Base-by-base conservation (phyloP, 352 stramenopile species). In the Phytopythium boreale region DNA sequence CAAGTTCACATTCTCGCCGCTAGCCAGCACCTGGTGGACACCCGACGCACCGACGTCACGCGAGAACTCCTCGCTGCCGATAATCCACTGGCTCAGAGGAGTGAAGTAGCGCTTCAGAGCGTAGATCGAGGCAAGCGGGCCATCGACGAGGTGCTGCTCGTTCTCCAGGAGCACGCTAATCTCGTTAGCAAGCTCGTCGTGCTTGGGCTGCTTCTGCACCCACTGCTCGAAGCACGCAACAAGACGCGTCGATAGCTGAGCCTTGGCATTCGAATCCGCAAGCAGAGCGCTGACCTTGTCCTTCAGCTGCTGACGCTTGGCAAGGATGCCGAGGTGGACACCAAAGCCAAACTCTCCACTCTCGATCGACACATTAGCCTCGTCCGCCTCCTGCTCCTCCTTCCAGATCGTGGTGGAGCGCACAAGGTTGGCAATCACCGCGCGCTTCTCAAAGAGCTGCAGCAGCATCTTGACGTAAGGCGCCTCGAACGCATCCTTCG, bases 381-480 rank as follows among this genome's bases (percentile, higher is more conserved):
- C 59, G 4, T 66, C 61, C 0, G 52, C 57, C 22, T 77, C 69
- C 53, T 86, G 68, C 56, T 87, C 69, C 9, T 82, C 69, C 57
- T 89, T 89, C 83, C 83, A 90, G 31, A 92, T 71, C 15, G 83
- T 92, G 29, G 73, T 80, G 0, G 75, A 85, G 24, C 78, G 79
- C 57, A 89, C 80, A 36, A 92, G 76, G 64, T 92, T 90, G 34
- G 83, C 83, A 51, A 92, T 80, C 20, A 92, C 81, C 0, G 81
- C 81, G 36, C 83, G 80, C 50, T 83, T 77, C 57, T 90, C 80
- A 47, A 92, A 92, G 24, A 92, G 63, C 68, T 92, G 80, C 60
- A 88, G 56, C 62, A 92, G 64, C 83, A 92, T 92, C 74, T 92
- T 89, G 17, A 92, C 76, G 68, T 92, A 92, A 6, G 83, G 83